Evolutionary conservation across 768 basidiomycete species (phyloP).

Genomic region (Terana coerulea): DNA sequence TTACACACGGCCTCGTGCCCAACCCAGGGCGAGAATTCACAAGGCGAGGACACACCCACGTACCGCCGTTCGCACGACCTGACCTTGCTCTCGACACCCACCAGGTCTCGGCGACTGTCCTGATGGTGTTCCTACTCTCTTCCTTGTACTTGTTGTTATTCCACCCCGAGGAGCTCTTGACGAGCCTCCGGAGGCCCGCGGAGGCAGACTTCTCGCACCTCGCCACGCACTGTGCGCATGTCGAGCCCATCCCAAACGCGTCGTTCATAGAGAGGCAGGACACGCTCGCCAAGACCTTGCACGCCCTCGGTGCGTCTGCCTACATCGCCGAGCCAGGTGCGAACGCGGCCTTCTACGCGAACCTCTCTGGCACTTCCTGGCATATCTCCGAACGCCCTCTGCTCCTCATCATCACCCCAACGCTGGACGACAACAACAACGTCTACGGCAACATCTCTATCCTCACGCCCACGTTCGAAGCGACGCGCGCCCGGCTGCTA

Average conservation of each 20-base stretch:
- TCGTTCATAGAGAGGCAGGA: conserved; percentile 55
- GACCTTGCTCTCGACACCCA: background rate
- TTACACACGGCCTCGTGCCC: no score
- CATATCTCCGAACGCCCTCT: conserved; percentile 75
- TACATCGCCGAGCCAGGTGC: conserved; percentile 82
- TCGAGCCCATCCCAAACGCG: conserved; percentile 41
- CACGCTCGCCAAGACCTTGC: conserved; percentile 46
- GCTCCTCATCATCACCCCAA: conserved; percentile 58
- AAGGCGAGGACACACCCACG: background rate
- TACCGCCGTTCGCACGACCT: background rate
- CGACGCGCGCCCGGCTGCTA: conserved; percentile 60
- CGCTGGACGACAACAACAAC: conserved; percentile 18
- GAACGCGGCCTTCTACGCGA: conserved; percentile 67
- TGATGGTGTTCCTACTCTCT: conserved; percentile 5
- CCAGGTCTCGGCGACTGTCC: background rate
- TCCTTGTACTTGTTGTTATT: conserved; percentile 4
- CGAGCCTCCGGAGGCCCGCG: background rate
- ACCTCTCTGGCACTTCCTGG: conserved; percentile 64
- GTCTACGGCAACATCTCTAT: conserved; percentile 45
- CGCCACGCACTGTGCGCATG: conserved; percentile 42
- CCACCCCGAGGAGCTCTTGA: background rate
- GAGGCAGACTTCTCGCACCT: conserved; percentile 23
- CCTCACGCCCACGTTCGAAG: conserved; percentile 77
- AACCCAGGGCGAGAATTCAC: background rate
- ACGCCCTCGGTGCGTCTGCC: conserved; percentile 50